Conservation (phyloP, 768 basidiomycete species). For the Calocybe cyanea region DNA sequence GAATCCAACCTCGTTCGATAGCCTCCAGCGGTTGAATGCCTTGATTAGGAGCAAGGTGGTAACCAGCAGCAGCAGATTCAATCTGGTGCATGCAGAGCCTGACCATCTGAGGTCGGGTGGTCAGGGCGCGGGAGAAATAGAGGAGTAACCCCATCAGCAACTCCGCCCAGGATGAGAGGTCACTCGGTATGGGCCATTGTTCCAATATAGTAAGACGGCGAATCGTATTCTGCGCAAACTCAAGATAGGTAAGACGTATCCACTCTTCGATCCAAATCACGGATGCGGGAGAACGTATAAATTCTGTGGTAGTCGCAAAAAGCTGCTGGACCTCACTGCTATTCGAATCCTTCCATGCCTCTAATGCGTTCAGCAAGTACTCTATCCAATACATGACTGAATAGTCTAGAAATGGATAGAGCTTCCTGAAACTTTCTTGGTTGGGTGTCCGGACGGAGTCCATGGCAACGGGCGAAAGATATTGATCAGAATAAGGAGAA, state of each 20-base stretch:
- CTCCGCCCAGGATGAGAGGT: background rate
- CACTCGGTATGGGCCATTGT: background rate
- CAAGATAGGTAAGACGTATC: background rate
- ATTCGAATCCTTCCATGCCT: background rate
- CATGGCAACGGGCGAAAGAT: too few relatives aligned
- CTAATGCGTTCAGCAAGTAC: background rate
- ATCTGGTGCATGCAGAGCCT: background rate
- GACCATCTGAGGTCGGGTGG: background rate
- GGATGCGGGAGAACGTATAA: background rate
- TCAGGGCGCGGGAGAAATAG: background rate
- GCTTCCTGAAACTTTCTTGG: background rate
- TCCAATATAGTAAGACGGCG: background rate
- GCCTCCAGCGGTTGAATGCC: background rate
- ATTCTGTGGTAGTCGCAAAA: background rate
- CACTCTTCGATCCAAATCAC: background rate
- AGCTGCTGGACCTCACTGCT: background rate
- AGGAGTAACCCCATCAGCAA: too few relatives aligned
- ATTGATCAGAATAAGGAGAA: background rate
- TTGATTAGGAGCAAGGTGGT: background rate
- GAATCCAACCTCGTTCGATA: background rate
- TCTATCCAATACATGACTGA: background rate
- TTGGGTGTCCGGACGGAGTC: background rate
- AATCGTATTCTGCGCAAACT: background rate
- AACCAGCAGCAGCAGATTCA: background rate
- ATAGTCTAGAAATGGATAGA: background rate